Evolutionary conservation across 78 protist genomes (phyloP).

Genomic region (Diacronema lutheri): DNA sequence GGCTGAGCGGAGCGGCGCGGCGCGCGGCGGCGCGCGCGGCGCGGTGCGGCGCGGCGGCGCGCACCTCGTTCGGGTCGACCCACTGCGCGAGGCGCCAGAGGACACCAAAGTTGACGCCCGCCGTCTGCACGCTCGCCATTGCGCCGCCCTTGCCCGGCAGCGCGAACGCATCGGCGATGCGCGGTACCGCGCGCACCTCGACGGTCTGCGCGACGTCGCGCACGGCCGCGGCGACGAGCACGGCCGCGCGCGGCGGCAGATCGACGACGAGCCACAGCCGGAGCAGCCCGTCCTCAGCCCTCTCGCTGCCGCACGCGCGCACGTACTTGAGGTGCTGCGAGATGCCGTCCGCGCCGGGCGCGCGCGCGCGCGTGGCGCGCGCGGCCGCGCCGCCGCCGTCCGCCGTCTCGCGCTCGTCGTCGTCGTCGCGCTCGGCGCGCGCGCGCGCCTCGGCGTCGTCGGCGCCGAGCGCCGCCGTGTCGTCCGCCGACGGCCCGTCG

Average conservation of each 20-base stretch:
- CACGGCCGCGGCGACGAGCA: background rate
- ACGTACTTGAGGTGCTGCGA: no score
- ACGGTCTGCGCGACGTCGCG: background rate
- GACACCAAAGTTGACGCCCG: slow-evolving; percentile 80
- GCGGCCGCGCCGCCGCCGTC: background rate
- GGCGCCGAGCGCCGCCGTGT: background rate
- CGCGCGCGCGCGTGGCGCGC: no score
- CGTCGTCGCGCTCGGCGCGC: background rate
- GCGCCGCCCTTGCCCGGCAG: background rate
- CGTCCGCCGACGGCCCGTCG: background rate
- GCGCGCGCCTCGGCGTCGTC: background rate
- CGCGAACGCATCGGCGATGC: background rate
- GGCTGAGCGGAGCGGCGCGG: slow-evolving; percentile 87
- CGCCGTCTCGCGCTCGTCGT: background rate
- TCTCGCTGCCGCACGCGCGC: background rate
- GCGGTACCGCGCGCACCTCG: background rate
- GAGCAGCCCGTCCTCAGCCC: no score
- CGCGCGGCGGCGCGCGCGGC: slow-evolving; percentile 79
- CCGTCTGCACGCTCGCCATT: slow-evolving; percentile 23
- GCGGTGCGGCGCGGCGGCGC: slow-evolving; percentile 62
- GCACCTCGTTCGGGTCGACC: background rate
- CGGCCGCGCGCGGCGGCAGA: background rate
- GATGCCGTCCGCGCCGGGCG: no score
- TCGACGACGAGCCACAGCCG: background rate
- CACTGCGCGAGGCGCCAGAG: background rate